Conservation (phyloP, 192 early-diverging fungal genomes). For the Paraglomus occultum region DNA sequence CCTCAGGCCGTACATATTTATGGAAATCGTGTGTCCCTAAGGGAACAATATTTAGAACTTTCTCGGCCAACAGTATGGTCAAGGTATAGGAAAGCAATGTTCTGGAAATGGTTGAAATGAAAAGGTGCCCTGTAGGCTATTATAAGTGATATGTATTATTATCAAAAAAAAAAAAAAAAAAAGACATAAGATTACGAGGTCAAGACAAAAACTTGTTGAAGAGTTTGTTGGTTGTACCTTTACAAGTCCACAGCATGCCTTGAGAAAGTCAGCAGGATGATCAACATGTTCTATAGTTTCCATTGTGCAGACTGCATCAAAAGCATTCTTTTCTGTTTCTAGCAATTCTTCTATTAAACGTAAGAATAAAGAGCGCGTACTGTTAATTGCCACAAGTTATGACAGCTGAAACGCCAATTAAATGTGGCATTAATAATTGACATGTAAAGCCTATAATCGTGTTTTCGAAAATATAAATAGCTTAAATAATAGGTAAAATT, state of each 20-base stretch:
- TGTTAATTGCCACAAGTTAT: background rate
- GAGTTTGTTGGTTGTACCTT: conserved; percentile 47
- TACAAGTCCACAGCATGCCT: conserved; percentile 59
- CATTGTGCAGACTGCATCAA: conserved; percentile 80
- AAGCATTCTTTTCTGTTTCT: conserved; percentile 44
- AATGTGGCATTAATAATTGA: background rate
- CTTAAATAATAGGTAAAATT: too few species aligned
- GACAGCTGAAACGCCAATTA: too few species aligned
- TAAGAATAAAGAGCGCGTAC: background rate
- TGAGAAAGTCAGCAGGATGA: conserved; percentile 68
- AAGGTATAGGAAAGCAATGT: conserved; percentile 71
- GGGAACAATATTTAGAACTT: conserved; percentile 74
- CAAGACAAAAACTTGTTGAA: background rate
- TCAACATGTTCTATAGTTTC: conserved; percentile 95
- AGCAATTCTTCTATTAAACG: conserved; percentile 56
- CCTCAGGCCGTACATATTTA: conserved; percentile 82
- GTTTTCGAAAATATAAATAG: too few species aligned
- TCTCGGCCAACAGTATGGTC: conserved; percentile 82
- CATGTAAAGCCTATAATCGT: background rate
- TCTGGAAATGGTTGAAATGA: conserved; percentile 92
- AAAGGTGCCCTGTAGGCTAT: conserved; percentile 59
- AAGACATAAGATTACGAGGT: background rate
- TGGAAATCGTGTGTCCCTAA: conserved; percentile 81
- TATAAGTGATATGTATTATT: background rate
- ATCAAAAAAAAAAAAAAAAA: background rate